A percentile compares a stretch with the other conserved stretches of the same genome.
phyloP scores from a whole-genome alignment of 2,329 filamentous ascomycete species.

The Cordyceps cateniannulata region DNA sequence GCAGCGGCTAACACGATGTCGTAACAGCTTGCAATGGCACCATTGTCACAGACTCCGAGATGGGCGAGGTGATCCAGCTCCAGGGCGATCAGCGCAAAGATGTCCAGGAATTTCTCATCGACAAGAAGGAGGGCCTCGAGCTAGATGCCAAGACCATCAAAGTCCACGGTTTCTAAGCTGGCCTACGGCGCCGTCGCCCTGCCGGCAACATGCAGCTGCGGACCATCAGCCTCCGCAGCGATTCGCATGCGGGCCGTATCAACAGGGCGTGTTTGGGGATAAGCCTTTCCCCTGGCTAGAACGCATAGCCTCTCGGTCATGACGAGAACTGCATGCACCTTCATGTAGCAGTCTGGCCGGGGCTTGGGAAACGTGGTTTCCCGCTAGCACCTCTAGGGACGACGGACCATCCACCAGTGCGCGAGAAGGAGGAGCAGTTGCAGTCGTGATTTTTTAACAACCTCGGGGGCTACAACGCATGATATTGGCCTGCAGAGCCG shows the following conservation, averaged over 20 bases:
- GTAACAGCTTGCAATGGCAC: constrained; percentile 94
- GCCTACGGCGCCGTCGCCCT: constrained; percentile 32
- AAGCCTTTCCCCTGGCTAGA: constrained; percentile 7
- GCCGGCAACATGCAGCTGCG: constrained; percentile 18
- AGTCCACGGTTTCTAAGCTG: constrained; percentile 54
- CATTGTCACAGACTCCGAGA: constrained; percentile 90
- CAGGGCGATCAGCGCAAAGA: constrained; percentile 99
- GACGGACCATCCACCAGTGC: constrained; percentile 22
- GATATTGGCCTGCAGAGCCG: neutral
- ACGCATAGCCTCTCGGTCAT: constrained; percentile 14
- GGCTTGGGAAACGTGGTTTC: constrained; percentile 24
- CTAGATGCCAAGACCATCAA: constrained; percentile 97
- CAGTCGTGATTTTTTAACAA: constrained; percentile 14
- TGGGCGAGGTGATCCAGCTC: constrained; percentile 99
- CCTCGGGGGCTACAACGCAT: constrained; percentile 1
- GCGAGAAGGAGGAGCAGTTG: constrained; percentile 14
- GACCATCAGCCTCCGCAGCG: neutral
- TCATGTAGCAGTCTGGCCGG: constrained; percentile 16
- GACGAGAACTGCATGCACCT: neutral
- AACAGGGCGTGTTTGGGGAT: constrained; percentile 14
- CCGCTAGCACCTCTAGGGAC: constrained; percentile 17
- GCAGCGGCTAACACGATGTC: neutral
- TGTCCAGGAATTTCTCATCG: constrained; percentile 93
- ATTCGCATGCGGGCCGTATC: constrained; percentile 10
- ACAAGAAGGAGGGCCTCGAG: constrained; percentile 91